Evolutionary conservation across 2,329 filamentous ascomycete genomes (phyloP), one percentile per base, ranked within the genome.

Genomic region (Colletotrichum sp.): DNA sequence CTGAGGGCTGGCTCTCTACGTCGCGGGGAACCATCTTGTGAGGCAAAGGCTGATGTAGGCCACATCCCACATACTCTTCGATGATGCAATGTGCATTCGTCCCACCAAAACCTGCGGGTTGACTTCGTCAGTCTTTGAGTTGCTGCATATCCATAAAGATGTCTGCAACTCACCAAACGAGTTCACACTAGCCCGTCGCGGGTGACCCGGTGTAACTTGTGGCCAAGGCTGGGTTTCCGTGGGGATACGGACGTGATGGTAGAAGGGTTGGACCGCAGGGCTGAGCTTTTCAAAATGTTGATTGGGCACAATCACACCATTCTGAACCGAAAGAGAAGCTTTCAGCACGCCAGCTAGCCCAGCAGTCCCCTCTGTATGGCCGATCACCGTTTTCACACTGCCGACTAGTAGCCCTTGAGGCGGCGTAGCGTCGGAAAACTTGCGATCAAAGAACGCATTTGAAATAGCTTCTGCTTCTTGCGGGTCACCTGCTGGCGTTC

Each of bases 401-500:
- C 81, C 81, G 7, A 82, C 75, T 57, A 72, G 59, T 7, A 32
- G 28, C 10, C 10, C 16, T 13, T 61, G 26, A 30, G 24, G 2
- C 28, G 14, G 55, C 24, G 55, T 8, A 10, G 26, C 21, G 55
- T 59, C 55, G 55, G 55, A 7, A 18, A 28, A 59, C 48, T 48
- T 72, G n/a, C 1, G 18, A 21, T 21, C 32, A 39, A 67, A 63
- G 55, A 73, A 73, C 24, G 63, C 65, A 4, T 21, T 26, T 2
- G 36, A 26, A 16, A 87, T 81, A 5, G 83, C 84, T 6, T 71
- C 43, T 5, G 82, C 81, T 70, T 87, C 85, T 14, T 81, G 77
- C 1, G 84, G 83, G 71, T 87, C 86, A 1, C 86, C 86, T 3
- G 80, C 80, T 7, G 77, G 72, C 5, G 85, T 87, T 1, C 85